Evolutionary conservation across 2,329 filamentous ascomycete genomes (phyloP).

Genomic region (Ascochyta clinopodiicola): DNA sequence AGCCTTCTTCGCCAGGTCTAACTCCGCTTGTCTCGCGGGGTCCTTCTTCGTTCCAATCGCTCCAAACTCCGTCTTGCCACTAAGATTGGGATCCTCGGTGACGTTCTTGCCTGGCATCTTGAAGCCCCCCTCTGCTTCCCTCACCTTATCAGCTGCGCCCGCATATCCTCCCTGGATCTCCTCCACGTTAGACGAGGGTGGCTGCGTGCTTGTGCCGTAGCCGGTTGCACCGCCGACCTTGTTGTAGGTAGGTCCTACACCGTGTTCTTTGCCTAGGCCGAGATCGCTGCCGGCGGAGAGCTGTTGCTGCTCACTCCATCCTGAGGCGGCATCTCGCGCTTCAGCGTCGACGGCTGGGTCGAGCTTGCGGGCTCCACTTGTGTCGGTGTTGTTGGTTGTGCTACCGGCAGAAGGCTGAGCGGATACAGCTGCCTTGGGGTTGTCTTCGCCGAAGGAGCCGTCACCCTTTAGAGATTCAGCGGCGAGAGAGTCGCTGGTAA

Average conservation of each 20-base stretch:
- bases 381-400: slow-evolving; percentile 64
- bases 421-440: slow-evolving; percentile 60
- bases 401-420: slow-evolving; percentile 60
- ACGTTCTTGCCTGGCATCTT: slow-evolving; percentile 62
- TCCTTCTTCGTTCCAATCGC: slow-evolving; percentile 64
- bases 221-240: slow-evolving; percentile 26
- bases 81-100: slow-evolving; percentile 49
- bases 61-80: slow-evolving; percentile 30
- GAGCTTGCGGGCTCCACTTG: slow-evolving; percentile 59
- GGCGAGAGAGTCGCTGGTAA: slow-evolving; percentile 75
- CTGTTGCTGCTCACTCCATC: slow-evolving; percentile 49
- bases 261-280: slow-evolving; percentile 40
- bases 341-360: slow-evolving; percentile 56
- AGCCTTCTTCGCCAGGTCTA: slow-evolving; percentile 43
- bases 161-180: slow-evolving; percentile 40
- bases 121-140: slow-evolving; percentile 32
- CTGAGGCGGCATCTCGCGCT: slow-evolving; percentile 52
- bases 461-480: slow-evolving; percentile 69
- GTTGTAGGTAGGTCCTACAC: slow-evolving; percentile 46
- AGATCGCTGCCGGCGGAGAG: slow-evolving; percentile 50
- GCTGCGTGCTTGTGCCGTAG: slow-evolving; percentile 23
- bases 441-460: slow-evolving; percentile 66
- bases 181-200: neutral
- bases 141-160: slow-evolving; percentile 38
- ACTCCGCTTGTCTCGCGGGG: slow-evolving; percentile 59